Base-by-base conservation (phyloP, 2,329 filamentous ascomycete genomes). In the Epichloe hybrida region DNA sequence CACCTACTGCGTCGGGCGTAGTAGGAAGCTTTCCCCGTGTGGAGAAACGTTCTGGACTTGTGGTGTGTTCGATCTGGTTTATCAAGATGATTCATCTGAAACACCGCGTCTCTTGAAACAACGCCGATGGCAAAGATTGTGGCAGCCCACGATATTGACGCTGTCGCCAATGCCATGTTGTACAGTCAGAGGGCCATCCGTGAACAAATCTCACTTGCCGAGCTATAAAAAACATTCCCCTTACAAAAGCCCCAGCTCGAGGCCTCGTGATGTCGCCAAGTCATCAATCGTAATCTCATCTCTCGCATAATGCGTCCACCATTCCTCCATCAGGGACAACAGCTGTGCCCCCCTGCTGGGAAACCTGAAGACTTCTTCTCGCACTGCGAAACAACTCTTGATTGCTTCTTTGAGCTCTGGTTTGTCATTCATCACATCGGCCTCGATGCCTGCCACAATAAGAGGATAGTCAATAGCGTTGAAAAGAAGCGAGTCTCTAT, bases 381-480 rank as follows among this genome's bases (percentile, higher is more conserved):
- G 39, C 31, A 49, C 40, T 13, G 48, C 34, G 4, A 49, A 49
- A 15, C 48, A 49, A 5, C 43, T 37, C 48, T 49, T 49, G 20
- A 49, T 44, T 31, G 48, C 40, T 2, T 13, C 48, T 13, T 38
- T 49, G 20, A 49, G 48, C 48, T 44, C 48, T 3, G 48, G 38
- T 4, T 17, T 43, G 2, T 4, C 38, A 12, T 44, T 44, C 48
- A 49, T 49, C 7, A 49, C 40, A 11, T 44, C 48, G 12, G 40
- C 31, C 15, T 49, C 39, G 13, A 49, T 44, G 15, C 48, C 48
- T 3, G 48, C 48, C 34, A 44, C 31, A 5, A 49, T 44, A 11
- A 49, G 40, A 15, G 48, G 48, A 38, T 49, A 49, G 39, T 49
- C 48, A 35, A 49, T 49, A 15, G 48, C 39, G 21, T 49, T 49